Conservation (phyloP, 163 green algal species). For the Coccomyxa subellipsoidea region DNA sequence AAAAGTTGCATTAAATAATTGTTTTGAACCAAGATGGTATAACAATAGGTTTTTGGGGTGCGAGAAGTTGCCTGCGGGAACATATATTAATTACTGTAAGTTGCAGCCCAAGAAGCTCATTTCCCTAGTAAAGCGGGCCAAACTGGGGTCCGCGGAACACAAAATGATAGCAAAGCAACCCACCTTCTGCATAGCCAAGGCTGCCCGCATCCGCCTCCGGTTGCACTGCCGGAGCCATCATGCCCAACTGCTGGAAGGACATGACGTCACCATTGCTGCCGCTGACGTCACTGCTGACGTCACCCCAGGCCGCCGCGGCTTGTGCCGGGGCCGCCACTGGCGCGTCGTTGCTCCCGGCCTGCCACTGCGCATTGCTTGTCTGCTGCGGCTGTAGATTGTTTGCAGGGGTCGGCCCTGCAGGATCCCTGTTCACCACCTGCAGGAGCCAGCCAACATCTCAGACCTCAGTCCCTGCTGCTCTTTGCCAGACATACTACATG, state of each 20-base stretch:
- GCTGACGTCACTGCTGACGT: not conserved
- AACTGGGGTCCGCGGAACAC: not conserved
- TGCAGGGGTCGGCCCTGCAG: not conserved
- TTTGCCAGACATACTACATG: not conserved
- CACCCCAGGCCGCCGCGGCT: too few relatives aligned
- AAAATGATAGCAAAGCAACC: not conserved
- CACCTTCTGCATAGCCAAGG: not conserved
- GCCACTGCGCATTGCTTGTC: not conserved
- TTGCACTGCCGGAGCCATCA: not conserved
- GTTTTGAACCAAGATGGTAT: too few relatives aligned
- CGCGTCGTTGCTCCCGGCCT: not conserved
- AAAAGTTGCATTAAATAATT: too few relatives aligned
- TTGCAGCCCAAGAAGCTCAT: too few relatives aligned
- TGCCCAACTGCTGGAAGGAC: not conserved
- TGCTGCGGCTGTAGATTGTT: not conserved
- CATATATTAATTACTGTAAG: too few relatives aligned
- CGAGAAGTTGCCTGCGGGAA: too few relatives aligned
- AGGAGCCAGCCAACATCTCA: not conserved
- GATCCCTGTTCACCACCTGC: not conserved
- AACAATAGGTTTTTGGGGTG: too few relatives aligned
- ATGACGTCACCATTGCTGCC: not conserved
- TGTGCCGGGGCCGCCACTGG: too few relatives aligned
- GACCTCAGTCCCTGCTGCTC: not conserved
- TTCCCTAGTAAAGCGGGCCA: too few relatives aligned
- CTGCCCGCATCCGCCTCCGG: not conserved